These are phyloP conservation scores for Tetragonia tetragonoides DNA, from an alignment of 148 eudicot species.

Conservation along the genomic window DNA sequence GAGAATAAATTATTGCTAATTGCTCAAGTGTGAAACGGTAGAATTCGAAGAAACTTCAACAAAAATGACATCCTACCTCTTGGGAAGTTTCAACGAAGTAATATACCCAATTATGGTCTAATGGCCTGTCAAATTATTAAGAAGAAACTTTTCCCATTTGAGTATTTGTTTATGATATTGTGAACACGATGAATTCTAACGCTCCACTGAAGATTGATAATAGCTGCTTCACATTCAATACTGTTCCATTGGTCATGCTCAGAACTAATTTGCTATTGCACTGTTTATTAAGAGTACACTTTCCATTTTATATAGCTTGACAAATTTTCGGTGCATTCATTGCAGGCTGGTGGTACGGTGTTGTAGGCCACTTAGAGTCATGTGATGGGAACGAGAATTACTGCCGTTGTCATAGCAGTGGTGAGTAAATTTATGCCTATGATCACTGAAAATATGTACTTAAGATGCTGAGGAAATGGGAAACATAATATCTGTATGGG, in stretches of 20 bases:
- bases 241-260: not conserved
- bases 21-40: conserved; percentile 8
- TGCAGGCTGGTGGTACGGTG: conserved; percentile 99
- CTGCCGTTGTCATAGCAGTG: conserved; percentile 67
- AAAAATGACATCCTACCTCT: not conserved
- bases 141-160: not conserved
- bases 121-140: conserved; percentile 1
- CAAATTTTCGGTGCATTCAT: conserved; percentile 9
- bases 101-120: not conserved
- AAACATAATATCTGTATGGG: conserved; percentile 14
- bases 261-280: not conserved
- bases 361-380: conserved; percentile 86
- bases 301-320: conserved; percentile 8
- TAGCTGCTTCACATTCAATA: not conserved
- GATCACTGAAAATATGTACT: conserved; percentile 15
- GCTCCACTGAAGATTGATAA: too few relatives aligned
- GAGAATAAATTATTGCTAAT: not conserved
- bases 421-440: conserved; percentile 35
- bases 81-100: not conserved
- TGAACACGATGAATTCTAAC: not conserved
- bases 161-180: not conserved
- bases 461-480: conserved; percentile 2
- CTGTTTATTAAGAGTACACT: not conserved
- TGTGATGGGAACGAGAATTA: conserved; percentile 66
- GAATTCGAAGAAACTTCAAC: not conserved